Conservation (phyloP, 202 grass and related monocot species). For the Zizania palustris region DNA sequence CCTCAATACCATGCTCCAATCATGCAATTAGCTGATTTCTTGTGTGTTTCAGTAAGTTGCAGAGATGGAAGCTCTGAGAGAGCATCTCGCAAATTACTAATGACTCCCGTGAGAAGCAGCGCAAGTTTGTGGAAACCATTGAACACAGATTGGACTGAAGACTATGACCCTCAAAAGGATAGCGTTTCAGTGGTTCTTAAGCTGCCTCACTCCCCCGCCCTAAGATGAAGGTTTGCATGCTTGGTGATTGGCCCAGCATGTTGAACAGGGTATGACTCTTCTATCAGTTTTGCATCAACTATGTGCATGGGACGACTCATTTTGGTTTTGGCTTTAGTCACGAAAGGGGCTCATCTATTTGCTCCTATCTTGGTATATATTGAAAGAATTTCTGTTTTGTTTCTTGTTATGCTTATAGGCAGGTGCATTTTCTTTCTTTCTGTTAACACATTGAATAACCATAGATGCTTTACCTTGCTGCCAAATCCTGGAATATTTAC, state of each 20-base stretch:
- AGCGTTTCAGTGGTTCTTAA: conserved; percentile 85
- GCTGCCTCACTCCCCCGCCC: conserved; percentile 78
- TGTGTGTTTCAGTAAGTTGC: conserved; percentile 63
- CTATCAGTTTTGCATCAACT: background rate
- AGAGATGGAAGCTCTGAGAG: conserved; percentile 62
- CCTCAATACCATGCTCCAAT: background rate
- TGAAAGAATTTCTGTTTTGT: background rate
- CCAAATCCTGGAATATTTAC: background rate
- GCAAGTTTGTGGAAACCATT: conserved; percentile 79
- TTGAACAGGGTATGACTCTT: conserved; percentile 67
- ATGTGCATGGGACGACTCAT: background rate
- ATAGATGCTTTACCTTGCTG: background rate
- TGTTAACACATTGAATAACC: background rate
- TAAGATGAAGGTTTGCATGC: conserved; percentile 93
- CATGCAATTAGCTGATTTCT: background rate
- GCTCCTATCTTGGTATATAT: background rate
- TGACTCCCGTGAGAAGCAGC: conserved; percentile 62
- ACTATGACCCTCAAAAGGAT: conserved; percentile 91
- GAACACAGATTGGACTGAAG: conserved; percentile 82
- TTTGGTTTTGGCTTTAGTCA: background rate
- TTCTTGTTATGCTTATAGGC: background rate
- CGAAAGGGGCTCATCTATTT: background rate
- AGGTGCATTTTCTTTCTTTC: background rate
- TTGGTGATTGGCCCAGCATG: conserved; percentile 88
- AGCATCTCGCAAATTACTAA: conserved; percentile 55